Conservation (phyloP, 331 rosid genomes). For the Rosa hybrid region DNA sequence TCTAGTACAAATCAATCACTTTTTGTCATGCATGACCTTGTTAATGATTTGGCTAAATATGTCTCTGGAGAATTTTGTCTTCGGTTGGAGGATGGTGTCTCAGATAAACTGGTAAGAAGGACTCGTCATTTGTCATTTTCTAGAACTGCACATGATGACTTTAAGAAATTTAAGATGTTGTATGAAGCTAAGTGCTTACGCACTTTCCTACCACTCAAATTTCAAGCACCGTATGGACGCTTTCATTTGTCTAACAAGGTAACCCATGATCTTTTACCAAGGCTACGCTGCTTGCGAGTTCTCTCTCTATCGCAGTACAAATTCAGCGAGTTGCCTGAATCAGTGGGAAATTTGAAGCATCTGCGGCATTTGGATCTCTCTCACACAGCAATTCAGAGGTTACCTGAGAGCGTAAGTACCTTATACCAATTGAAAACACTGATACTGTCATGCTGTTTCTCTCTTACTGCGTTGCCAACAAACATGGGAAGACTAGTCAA, state of each 20-base stretch:
- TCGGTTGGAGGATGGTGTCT: background rate
- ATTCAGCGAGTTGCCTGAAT: background rate
- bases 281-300: conserved; percentile 9
- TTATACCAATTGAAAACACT: conserved; percentile 8
- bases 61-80: conserved; percentile 10
- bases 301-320: background rate
- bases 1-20: background rate
- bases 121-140: conserved; percentile 16
- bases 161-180: background rate
- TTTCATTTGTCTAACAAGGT: background rate
- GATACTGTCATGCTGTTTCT: background rate
- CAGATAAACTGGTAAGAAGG: background rate
- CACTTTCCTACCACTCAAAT: conserved; percentile 12
- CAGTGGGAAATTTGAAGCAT: conserved; percentile 12
- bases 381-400: background rate
- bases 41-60: conserved; percentile 15
- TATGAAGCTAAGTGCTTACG: background rate
- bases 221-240: accelerated
- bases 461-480: conserved; percentile 15
- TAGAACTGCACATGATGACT: background rate
- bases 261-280: background rate
- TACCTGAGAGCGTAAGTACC: conserved; percentile 8
- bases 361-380: conserved; percentile 16
- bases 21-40: conserved; percentile 19
- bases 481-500: conserved; percentile 12